phyloP scores from a whole-genome alignment of 495 filamentous ascomycete genomes.

The Bombardia bombarda region DNA sequence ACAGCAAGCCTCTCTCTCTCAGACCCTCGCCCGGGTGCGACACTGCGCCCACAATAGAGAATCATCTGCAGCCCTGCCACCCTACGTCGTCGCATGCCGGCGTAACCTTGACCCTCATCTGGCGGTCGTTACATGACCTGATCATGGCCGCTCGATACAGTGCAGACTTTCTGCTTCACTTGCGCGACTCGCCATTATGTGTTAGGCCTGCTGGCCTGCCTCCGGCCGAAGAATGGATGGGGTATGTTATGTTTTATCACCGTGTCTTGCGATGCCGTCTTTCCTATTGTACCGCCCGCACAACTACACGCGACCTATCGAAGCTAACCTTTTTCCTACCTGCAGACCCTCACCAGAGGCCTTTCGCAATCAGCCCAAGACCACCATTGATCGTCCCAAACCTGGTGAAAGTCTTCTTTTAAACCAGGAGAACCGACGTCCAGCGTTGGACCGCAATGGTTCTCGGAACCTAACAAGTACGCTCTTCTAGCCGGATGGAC shows the following conservation, averaged over 20 bases:
- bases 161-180: slow-evolving; percentile 64
- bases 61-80: no score
- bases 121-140: slow-evolving; percentile 19
- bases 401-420: slow-evolving; percentile 31
- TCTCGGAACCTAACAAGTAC: slow-evolving; percentile 47
- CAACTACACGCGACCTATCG: no score
- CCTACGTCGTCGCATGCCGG: slow-evolving; percentile 2
- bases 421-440: slow-evolving; percentile 48
- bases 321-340: background rate
- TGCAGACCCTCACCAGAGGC: slow-evolving; percentile 35
- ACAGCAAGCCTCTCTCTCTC: no score
- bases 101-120: background rate
- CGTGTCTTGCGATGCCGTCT: no score
- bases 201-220: slow-evolving; percentile 73
- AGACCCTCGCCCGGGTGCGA: no score
- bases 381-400: slow-evolving; percentile 34
- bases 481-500: slow-evolving; percentile 8
- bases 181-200: slow-evolving; percentile 79
- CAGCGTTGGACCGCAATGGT: slow-evolving; percentile 52
- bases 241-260: no score
- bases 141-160: slow-evolving; percentile 58
- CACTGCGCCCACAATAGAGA: no score
- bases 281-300: no score
- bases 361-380: slow-evolving; percentile 33
- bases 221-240: slow-evolving; percentile 96